phyloP scores from a whole-genome alignment of 257 asterid genomes.

The Gentiana dahurica region DNA sequence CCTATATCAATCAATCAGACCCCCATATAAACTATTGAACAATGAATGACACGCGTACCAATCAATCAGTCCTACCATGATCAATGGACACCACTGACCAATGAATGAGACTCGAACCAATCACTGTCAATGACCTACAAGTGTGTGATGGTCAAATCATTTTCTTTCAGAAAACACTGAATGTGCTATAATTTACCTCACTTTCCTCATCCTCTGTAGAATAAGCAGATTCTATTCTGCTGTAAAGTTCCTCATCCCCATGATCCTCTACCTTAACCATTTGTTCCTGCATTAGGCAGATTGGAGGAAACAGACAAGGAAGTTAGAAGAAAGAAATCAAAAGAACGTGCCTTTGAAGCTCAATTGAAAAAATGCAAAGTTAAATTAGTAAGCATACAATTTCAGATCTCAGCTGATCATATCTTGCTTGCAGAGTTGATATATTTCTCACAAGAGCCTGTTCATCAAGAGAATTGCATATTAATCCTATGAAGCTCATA shows the following conservation, averaged over 20 bases:
- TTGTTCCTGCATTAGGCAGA: constrained; percentile 43
- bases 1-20: too few species aligned
- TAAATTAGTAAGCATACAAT: constrained; percentile 36
- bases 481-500: too few species aligned
- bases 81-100: too few species aligned
- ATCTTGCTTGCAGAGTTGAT: constrained; percentile 47
- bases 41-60: too few species aligned
- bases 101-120: too few species aligned
- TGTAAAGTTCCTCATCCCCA: constrained; percentile 58
- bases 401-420: constrained; percentile 50
- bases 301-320: too few species aligned
- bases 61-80: too few species aligned
- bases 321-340: neutral
- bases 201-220: constrained; percentile 63
- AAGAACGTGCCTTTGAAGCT: neutral
- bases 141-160: too few species aligned
- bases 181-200: constrained; percentile 42
- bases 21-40: too few species aligned
- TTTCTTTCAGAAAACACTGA: neutral
- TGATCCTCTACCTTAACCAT: constrained; percentile 42
- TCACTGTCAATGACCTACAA: too few species aligned
- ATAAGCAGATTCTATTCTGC: constrained; percentile 55
- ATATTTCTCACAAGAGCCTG: constrained; percentile 76
- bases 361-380: constrained; percentile 5
- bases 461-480: neutral